phyloP scores from a whole-genome alignment of 768 basidiomycete species.

The Mycena pura region DNA sequence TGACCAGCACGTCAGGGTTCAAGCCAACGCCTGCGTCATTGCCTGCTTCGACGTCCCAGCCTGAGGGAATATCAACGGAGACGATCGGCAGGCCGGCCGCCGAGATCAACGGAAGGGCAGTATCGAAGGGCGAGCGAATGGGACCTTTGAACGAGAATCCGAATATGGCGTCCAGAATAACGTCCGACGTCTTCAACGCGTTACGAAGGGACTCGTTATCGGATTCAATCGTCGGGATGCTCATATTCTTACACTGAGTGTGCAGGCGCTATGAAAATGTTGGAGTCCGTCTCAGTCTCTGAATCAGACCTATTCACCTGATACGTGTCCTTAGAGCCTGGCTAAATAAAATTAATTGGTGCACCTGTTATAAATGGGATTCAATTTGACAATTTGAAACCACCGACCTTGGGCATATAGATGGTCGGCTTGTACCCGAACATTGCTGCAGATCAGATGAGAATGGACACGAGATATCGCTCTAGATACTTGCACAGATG shows the following conservation, averaged over 20 bases:
- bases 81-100: constrained; percentile 80
- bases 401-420: constrained; percentile 90
- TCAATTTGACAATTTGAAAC: too few relatives aligned
- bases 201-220: constrained; percentile 53
- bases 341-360: constrained; percentile 63
- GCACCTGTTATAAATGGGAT: too few relatives aligned
- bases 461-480: background rate
- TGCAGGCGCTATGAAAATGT: constrained; percentile 65
- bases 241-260: constrained; percentile 88
- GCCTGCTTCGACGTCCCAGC: constrained; percentile 93
- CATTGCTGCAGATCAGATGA: constrained; percentile 60
- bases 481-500: constrained; percentile 71
- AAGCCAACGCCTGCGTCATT: constrained; percentile 62
- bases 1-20: constrained; percentile 81
- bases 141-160: constrained; percentile 97
- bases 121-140: constrained; percentile 86
- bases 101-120: constrained; percentile 69
- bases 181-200: constrained; percentile 68
- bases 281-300: background rate
- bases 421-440: constrained; percentile 91
- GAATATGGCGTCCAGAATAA: constrained; percentile 95
- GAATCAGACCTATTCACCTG: constrained; percentile 49
- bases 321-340: constrained; percentile 93
- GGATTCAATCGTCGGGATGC: constrained; percentile 72
- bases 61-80: constrained; percentile 95